Evolutionary conservation across 1,284 basidiomycete genomes (phyloP), one percentile per base, ranked within the genome.

Genomic region (Hemileia vastatrix): DNA sequence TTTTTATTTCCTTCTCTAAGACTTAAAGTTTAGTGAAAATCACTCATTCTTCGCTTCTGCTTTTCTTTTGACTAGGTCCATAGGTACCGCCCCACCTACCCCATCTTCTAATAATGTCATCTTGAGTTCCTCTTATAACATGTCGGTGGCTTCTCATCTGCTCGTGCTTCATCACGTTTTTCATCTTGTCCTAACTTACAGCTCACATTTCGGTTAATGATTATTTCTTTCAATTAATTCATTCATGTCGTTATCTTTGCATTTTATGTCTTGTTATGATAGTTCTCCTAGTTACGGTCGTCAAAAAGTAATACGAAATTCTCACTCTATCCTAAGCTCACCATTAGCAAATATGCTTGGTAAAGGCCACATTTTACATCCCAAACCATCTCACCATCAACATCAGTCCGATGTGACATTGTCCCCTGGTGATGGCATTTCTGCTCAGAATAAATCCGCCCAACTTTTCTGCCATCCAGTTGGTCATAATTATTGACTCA

Each of bases 81-180:
- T 62, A 31, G 59, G 45, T n/a, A 62, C 59, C 19, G 59, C 51
- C 31, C 52, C 59, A 18, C 59, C 59, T 27, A 62, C 59, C 9
- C 59, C 59, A 8, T 55, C 45, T n/a, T n/a, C 33, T 15, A 21
- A 2, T 21, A 53, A 53, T n/a, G 2, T 3, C 8, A 13, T 47
- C 23, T 45, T n/a, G 19, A 32, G 47, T 19, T 43, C 33, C 3
- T 9, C 31, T 36, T 19, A 6, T n/a, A 31, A 57, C 18, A 50
- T 23, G 47, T 56, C 44, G 6, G 54, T 56, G 5, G 45, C 23
- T 56, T 47, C 50, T 45, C 21, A 44, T 45, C 45, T 8, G 13
- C 19, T 1, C 15, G 4, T 15, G 6, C 27, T 40, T 19, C 27
- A 4, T 15, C 2, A 19, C 18, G 19, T 50, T 11, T 43, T n/a